These are phyloP conservation scores for Metschnikowia amazonensis DNA, from an alignment of 805 yeast genomes.

Conservation along the genomic window DNA sequence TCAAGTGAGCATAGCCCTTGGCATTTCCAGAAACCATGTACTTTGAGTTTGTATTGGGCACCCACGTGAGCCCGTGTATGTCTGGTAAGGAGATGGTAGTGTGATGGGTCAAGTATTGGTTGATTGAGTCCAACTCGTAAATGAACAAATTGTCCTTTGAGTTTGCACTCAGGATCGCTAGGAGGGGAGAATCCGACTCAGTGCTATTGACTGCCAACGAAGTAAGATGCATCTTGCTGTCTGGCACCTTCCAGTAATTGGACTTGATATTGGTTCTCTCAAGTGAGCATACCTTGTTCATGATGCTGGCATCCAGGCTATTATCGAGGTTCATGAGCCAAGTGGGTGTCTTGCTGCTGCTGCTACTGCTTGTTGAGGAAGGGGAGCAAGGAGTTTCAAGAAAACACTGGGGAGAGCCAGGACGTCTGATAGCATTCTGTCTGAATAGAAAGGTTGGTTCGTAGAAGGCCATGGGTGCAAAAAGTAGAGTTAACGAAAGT, in stretches of 20 bases:
- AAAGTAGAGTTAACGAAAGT: neutral
- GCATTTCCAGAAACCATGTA: conserved; percentile 69
- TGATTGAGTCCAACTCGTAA: conserved; percentile 41
- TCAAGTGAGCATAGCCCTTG: conserved; percentile 69
- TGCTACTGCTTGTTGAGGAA: neutral
- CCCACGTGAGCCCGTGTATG: conserved; percentile 53
- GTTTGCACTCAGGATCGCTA: conserved; percentile 54
- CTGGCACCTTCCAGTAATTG: conserved; percentile 46
- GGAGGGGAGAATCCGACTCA: conserved; percentile 27
- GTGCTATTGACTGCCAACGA: conserved; percentile 33
- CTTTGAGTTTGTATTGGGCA: conserved; percentile 33
- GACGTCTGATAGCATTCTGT: conserved; percentile 33
- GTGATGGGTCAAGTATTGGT: conserved; percentile 49
- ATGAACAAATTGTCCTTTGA: conserved; percentile 46
- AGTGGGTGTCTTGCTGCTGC: conserved; percentile 13
- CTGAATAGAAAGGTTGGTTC: conserved; percentile 42
- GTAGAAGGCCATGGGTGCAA: conserved; percentile 22
- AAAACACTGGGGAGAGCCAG: conserved; percentile 3
- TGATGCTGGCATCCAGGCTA: conserved; percentile 29
- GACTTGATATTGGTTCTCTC: conserved; percentile 40
- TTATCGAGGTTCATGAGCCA: conserved; percentile 32
- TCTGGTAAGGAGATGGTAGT: conserved; percentile 57
- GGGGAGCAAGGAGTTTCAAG: neutral
- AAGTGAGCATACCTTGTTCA: conserved; percentile 41
- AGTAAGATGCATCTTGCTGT: conserved; percentile 42